A percentile compares a stretch with the other conserved stretches of the same genome.
Conservation (phyloP, 1,139 yeast genomes). For the Lodderomyces orthopsilosis region DNA sequence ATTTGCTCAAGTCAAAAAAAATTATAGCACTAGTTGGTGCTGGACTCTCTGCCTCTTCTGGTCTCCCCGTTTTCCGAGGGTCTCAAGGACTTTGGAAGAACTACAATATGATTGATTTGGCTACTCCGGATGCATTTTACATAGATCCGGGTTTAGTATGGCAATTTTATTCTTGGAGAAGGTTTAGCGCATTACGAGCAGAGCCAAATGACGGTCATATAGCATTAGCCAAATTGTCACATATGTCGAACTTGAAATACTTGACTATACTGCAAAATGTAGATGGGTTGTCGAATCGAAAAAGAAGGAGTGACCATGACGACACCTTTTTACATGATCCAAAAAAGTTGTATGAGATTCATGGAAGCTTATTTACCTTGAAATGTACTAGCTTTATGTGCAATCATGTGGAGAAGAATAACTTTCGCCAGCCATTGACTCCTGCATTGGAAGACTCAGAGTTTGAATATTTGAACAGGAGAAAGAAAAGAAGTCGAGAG, state of each 20-base stretch:
- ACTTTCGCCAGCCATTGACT: conserved; percentile 62
- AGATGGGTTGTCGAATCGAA: conserved; percentile 69
- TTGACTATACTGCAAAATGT: conserved; percentile 79
- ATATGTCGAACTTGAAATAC: conserved; percentile 24
- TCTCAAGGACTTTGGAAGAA: conserved; percentile 76
- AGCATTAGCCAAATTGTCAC: conserved; percentile 56
- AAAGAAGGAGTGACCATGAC: conserved; percentile 39
- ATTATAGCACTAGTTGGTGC: conserved; percentile 82
- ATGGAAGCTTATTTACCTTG: conserved; percentile 73
- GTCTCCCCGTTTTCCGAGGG: conserved; percentile 72
- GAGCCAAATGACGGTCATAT: conserved; percentile 71
- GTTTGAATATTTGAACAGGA: conserved; percentile 20
- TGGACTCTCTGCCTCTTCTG: conserved; percentile 76
- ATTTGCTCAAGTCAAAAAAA: conserved; percentile 48
- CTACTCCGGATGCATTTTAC: conserved; percentile 87
- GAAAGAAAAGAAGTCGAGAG: conserved; percentile 14
- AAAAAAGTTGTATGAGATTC: conserved; percentile 58
- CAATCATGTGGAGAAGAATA: conserved; percentile 52
- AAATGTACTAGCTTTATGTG: conserved; percentile 77
- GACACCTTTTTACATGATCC: conserved; percentile 52
- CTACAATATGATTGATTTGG: conserved; percentile 76
- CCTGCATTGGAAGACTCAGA: conserved; percentile 48
- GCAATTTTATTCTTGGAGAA: conserved; percentile 78
- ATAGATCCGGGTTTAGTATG: conserved; percentile 83
- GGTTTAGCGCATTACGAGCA: conserved; percentile 63